phyloP scores from a whole-genome alignment of 2,329 filamentous ascomycete species.

The Trichophyton verrucosum region DNA sequence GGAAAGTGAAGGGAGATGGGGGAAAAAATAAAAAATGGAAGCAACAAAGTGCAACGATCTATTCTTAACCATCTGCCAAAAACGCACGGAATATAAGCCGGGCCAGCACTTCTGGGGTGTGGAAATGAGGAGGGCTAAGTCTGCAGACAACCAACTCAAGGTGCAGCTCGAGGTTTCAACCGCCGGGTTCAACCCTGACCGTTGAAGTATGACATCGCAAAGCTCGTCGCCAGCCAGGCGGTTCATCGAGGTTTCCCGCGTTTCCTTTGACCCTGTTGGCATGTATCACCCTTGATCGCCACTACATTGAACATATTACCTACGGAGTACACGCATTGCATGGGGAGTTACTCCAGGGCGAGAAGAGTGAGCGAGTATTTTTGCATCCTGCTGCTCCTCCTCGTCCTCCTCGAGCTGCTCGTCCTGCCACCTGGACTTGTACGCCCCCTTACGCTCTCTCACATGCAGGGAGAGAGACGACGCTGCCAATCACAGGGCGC shows the following conservation, averaged over 20 bases:
- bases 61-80: background rate
- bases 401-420: background rate
- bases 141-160: slow-evolving; percentile 2
- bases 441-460: background rate
- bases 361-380: slow-evolving; percentile 37
- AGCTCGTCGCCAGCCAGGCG: slow-evolving; percentile 1
- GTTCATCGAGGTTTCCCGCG: slow-evolving; percentile 5
- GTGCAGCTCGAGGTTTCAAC: slow-evolving; percentile 2
- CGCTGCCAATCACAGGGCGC: background rate
- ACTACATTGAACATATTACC: background rate
- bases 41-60: background rate
- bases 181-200: slow-evolving; percentile 1
- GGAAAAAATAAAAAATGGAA: background rate
- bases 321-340: too few relatives aligned
- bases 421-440: background rate
- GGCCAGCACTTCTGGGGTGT: background rate
- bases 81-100: background rate
- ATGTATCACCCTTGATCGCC: background rate
- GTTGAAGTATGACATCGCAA: slow-evolving; percentile 4
- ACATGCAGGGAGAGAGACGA: slow-evolving; percentile 2
- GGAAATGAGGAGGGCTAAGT: background rate
- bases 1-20: background rate
- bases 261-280: background rate
- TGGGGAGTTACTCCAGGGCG: slow-evolving; percentile 34
- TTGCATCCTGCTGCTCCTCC: background rate